phyloP scores from a whole-genome alignment of 2,329 filamentous ascomycete genomes.

The Exophiala sp. region DNA sequence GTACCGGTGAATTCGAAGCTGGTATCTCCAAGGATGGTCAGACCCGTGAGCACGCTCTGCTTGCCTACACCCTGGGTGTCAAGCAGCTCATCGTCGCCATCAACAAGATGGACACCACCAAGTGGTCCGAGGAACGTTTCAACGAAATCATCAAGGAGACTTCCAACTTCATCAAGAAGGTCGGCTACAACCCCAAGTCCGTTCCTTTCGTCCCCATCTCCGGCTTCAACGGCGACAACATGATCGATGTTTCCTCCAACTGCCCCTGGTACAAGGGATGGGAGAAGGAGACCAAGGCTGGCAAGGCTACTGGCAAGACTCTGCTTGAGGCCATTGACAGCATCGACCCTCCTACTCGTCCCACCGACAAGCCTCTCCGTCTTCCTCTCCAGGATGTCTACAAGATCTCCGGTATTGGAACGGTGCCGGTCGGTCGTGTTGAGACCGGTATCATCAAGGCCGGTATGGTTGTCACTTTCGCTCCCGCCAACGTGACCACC shows the following conservation, averaged over 20 bases:
- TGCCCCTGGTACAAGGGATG: constrained; percentile 99
- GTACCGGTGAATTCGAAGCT: constrained; percentile 99
- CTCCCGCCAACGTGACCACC: constrained; percentile 97
- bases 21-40: constrained; percentile 99
- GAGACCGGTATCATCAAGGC: constrained; percentile 95
- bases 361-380: constrained; percentile 98
- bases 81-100: constrained; percentile 99
- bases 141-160: constrained; percentile 99
- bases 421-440: constrained; percentile 99
- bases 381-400: constrained; percentile 99
- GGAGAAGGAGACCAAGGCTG: constrained; percentile 94
- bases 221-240: constrained; percentile 99
- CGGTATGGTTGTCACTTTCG: constrained; percentile 87
- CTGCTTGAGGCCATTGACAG: constrained; percentile 97
- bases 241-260: constrained; percentile 84
- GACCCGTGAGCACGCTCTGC: constrained; percentile 99
- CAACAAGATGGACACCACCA: constrained; percentile 99
- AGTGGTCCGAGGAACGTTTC: constrained; percentile 96
- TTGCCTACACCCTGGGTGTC: constrained; percentile 99
- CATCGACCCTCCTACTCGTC: constrained; percentile 88
- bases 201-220: constrained; percentile 99
- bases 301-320: constrained; percentile 87
- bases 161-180: constrained; percentile 99
- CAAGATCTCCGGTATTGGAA: constrained; percentile 99
- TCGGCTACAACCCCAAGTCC: constrained; percentile 99